phyloP scores from a whole-genome alignment of 805 yeast genomes.

The Cephaloascus fragrans region DNA sequence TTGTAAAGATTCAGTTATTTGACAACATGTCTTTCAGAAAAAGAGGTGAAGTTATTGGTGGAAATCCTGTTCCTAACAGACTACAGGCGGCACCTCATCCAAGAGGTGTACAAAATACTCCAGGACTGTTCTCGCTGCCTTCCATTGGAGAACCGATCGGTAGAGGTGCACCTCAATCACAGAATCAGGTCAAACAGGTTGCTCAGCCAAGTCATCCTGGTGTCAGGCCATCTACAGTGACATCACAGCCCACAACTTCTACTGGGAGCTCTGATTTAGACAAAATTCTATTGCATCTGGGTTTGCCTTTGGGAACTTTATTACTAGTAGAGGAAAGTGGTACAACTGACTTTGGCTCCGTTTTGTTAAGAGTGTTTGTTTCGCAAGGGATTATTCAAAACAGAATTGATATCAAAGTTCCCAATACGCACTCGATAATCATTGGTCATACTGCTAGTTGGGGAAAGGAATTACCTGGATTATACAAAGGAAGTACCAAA shows the following conservation, averaged over 20 bases:
- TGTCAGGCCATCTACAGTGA: constrained; percentile 64
- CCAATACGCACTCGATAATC: constrained; percentile 52
- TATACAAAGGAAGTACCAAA: constrained; percentile 57
- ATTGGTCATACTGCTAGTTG: constrained; percentile 50
- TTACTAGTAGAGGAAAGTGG: constrained; percentile 75
- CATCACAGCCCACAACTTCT: constrained; percentile 69
- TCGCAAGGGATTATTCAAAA: constrained; percentile 70
- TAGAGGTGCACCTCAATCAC: neutral
- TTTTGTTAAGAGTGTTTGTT: constrained; percentile 57
- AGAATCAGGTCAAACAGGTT: neutral
- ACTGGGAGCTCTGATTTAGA: constrained; percentile 78
- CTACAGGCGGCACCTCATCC: constrained; percentile 2
- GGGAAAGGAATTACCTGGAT: constrained; percentile 68
- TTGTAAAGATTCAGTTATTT: too few species aligned
- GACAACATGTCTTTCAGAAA: constrained; percentile 46
- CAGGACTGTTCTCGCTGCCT: neutral
- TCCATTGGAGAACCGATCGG: constrained; percentile 5
- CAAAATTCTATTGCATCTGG: constrained; percentile 65
- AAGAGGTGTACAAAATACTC: constrained; percentile 7
- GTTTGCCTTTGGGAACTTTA: constrained; percentile 71
- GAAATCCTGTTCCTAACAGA: constrained; percentile 5
- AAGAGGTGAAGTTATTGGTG: constrained; percentile 38
- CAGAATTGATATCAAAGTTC: constrained; percentile 25
- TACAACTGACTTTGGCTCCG: constrained; percentile 77
- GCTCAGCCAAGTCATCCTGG: constrained; percentile 35